Conservation (phyloP, 202 grass and related monocot species). For the Carex sylvatica region DNA sequence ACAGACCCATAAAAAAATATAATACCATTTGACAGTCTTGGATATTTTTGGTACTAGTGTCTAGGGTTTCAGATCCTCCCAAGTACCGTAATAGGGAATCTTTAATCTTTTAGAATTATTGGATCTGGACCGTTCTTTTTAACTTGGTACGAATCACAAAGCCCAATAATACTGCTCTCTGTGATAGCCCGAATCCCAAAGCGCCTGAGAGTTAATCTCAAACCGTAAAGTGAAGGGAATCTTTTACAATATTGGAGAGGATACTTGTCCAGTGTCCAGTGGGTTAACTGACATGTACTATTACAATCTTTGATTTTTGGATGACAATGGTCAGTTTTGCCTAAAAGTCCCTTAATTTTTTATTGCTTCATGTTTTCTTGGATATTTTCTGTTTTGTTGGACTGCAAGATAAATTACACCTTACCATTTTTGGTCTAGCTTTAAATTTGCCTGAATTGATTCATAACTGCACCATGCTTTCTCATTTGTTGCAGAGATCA, state of each 20-base stretch:
- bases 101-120: too few species aligned
- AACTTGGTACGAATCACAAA: too few species aligned
- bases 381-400: background rate
- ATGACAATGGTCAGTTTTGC: background rate
- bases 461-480: background rate
- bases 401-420: background rate
- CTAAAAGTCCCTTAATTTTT: background rate
- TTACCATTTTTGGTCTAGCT: background rate
- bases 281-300: background rate
- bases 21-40: background rate
- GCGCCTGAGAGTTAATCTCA: too few species aligned
- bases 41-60: background rate
- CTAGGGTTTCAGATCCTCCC: too few species aligned
- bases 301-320: background rate
- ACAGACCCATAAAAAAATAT: background rate
- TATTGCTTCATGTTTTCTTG: background rate
- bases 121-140: too few species aligned
- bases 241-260: too few species aligned
- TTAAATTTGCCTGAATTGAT: background rate
- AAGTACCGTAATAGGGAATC: too few species aligned
- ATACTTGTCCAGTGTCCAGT: background rate
- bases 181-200: too few species aligned
- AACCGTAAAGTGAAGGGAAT: too few species aligned
- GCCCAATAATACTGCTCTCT: too few species aligned
- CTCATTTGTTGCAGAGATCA: conserved; percentile 40